Evolutionary conservation across 2,329 filamentous ascomycete genomes (phyloP), one percentile per base, ranked within the genome.

Genomic region (Penicillium polonicum): DNA sequence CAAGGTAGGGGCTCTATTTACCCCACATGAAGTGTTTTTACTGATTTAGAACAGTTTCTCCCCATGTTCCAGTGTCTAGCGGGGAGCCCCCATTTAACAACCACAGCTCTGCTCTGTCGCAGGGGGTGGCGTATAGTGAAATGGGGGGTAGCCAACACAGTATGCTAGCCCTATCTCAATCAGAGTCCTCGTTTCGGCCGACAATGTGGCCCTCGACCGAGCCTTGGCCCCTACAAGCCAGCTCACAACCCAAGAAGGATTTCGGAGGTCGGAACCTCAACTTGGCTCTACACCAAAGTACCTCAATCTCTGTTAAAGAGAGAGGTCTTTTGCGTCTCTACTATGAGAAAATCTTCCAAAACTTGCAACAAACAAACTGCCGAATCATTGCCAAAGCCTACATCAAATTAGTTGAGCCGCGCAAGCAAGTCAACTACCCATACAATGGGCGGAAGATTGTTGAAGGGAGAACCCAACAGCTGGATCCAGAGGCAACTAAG

Each of bases 391-490:
- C 72, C 15, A 73, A 74, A 46, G 71, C 71, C 44, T 74, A 70
- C 53, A 65, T 74, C 60, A 74, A 73, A 55, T 55, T 72, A n/a
- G 68, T 74, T 5, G 72, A 74, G 57, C 72, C 72, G 15, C 69
- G 71, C 35, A 74, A 74, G 39, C 72, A 74, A 56, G 71, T 72
- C 29, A 72, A 73, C 43, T 72, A 70, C 39, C 72, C 72, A 9
- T 74, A 74, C 53, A 74, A 73, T 52, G 72, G 72, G 31, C 65
- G 69, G 33, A 73, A 71, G 48, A 65, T 69, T n/a, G 63, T 72
- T n/a, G 65, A 63, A 10, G 72, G 72, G 5, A 57, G 57, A n/a
- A 66, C 70, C 6, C 68, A 69, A 39, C 67, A 72, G 50, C 59
- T 71, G 12, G 66, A 72, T 21, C 71, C 72, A 2, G 70, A 73